Base-by-base conservation (phyloP, 495 filamentous ascomycete species). In the Penicillium manginii region DNA sequence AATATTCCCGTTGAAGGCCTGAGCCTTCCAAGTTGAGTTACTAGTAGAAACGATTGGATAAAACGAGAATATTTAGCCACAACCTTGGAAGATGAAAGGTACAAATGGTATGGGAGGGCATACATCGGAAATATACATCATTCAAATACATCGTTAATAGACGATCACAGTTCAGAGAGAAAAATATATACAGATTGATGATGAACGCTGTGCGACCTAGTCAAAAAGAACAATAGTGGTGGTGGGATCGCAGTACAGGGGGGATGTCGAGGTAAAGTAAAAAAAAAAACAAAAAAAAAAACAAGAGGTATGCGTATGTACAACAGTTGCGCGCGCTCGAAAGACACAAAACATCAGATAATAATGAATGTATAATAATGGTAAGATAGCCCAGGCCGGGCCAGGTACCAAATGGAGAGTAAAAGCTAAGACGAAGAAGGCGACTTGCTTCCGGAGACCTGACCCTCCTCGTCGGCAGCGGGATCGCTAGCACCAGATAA, bases 101-200 rank as follows among this genome's bases (percentile, higher is more conserved):
- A n/a, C n/a, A n/a, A n/a, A n/a, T n/a, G n/a, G n/a, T n/a, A n/a
- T n/a, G 26, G 26, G 5, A 29, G 9, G 6, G 9, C 26, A 29
- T 29, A 29, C 26, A 29, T 29, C 26, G 9, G 26, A 29, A 29
- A 8, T 5, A 29, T 29, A 29, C 26, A 29, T 29, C 26, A 29
- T 29, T 29, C 26, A 29, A 29, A 29, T 29, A 29, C 26, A 29
- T 29, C 26, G 5, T 29, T 5, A 29, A 29, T 29, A 29, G 26
- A 29, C 26, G 26, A 29, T 29, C 5, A 29, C 26, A 29, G 26
- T 29, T 29, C 26, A 29, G 1, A 37, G 4, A 37, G 15, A 37
- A 37, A n/a, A 45, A 10, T 54, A 32, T 31, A 29, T 45, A 45
- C 40, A 45, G 40, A 45, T 21, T 21, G 40, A 45, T 45, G 17